Base-by-base conservation (phyloP, 495 filamentous ascomycete genomes). In the Neurospora sp. region DNA sequence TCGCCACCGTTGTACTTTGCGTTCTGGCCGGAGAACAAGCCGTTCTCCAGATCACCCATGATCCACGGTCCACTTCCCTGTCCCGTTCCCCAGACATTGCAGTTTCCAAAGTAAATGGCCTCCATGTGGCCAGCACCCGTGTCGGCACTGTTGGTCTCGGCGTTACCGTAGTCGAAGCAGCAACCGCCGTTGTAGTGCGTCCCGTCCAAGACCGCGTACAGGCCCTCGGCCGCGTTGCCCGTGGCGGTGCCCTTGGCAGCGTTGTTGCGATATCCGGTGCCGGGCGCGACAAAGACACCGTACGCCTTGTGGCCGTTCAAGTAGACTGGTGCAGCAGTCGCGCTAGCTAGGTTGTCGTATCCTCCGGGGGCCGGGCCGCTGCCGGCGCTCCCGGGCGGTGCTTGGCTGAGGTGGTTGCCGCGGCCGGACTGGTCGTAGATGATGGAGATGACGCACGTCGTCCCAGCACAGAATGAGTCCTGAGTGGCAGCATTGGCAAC, bases 151-250 rank as follows among this genome's bases (percentile, higher is more conserved):
- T 77, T 88, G 35, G 81, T 85, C 80, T 90, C 88, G 54, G 88
- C 88, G 69, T 90, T 90, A 71, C 88, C 88, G 70, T 90, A 90
- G 79, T 90, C 88, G 75, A 88, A 90, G 82, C 88, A 90, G 83
- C 88, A 90, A 38, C 40, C 83, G 41, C 88, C 42, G 8, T 46
- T 46, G n/a, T 46, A 46, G 42, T 46, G n/a, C 42, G 42, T 46
- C 42, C 42, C 42, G 69, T 90, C 88, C 27, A 90, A 80, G 41
- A 90, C 86, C 0, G 86, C 87, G 76, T 90, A 90, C 80, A 90
- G 86, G 70, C 87, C 88, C 81, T 90, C 84, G 0, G 88, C 38
- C 39, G 69, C 84, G 49, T 90, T 85, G 11, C 85, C 86, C n/a
- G 76, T 87, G 37, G 88, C 88, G 16, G 79, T 85, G 72, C 86